Evolutionary conservation across 2,329 filamentous ascomycete genomes (phyloP).

Genomic region (Phaeosphaeria sp.): DNA sequence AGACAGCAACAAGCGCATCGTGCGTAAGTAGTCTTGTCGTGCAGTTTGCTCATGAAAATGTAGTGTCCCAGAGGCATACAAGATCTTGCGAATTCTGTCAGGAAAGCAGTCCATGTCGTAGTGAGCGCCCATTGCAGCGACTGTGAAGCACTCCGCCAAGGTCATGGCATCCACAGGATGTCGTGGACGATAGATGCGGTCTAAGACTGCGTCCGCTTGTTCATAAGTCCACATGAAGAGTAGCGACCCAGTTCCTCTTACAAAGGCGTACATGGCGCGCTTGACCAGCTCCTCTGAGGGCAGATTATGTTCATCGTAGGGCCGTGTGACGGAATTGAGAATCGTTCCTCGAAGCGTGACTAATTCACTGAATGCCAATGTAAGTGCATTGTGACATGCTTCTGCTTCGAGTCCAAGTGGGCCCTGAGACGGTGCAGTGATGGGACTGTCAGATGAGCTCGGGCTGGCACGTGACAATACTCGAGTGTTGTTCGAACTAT

Average conservation of each 20-base stretch:
- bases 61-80: constrained; percentile 44
- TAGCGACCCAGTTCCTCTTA: constrained; percentile 45
- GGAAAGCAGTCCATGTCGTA: constrained; percentile 47
- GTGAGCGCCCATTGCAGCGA: constrained; percentile 47
- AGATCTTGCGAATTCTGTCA: constrained; percentile 34
- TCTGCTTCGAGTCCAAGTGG: constrained; percentile 33
- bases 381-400: constrained; percentile 43
- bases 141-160: constrained; percentile 44
- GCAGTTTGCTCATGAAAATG: constrained; percentile 43
- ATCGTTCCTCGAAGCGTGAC: constrained; percentile 41
- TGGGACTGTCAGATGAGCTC: constrained; percentile 37
- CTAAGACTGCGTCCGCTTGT: constrained; percentile 41
- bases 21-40: constrained; percentile 37
- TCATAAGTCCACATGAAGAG: constrained; percentile 44
- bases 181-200: constrained; percentile 43
- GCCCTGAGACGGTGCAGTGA: constrained; percentile 26
- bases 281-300: constrained; percentile 38
- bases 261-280: constrained; percentile 44
- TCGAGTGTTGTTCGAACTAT: constrained; percentile 31
- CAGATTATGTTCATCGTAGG: constrained; percentile 36
- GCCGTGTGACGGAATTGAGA: constrained; percentile 25
- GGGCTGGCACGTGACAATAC: constrained; percentile 36
- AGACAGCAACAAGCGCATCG: constrained; percentile 45
- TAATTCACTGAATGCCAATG: constrained; percentile 44
- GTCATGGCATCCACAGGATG: constrained; percentile 38